Evolutionary conservation across 1,139 yeast species (phyloP), one percentile per base, ranked within the genome.

Genomic region (Yamadazyma buinensis): DNA sequence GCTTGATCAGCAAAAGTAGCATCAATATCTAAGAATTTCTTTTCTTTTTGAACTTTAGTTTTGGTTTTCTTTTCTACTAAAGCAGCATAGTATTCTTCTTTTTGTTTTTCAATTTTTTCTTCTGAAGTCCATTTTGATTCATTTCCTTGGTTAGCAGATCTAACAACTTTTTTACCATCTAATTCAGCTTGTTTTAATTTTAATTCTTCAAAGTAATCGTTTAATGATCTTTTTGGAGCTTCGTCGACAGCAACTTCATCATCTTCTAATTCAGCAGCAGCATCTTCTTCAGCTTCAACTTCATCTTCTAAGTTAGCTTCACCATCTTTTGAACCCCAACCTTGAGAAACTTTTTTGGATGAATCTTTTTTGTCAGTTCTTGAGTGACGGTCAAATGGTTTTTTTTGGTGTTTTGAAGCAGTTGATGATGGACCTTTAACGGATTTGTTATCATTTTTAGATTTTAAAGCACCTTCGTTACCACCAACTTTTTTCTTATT

Each of bases 391-490:
- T 84, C 94, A 48, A 67, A 57, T 57, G 80, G 78, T 59, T 69
- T 75, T 70, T 78, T 80, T 59, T 72, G 64, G 70, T 76, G 84
- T 53, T 74, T 72, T 44, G 74, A 49, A 31, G 72, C 63, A 40
- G 75, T 68, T 30, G 70, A 43, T 31, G 75, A 65, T 59, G 86
- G 80, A 42, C 73, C 82, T 46, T 78, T 70, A 48, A 75, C 76
- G 40, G 74, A 62, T 60, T 67, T 79, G 90, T 90, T 90, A 72
- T 80, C 78, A 58, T 64, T 56, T 73, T 78, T 81, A 77, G 72
- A 79, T 68, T 76, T 84, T 64, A 81, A 68, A 46, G 95, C 95
- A 55, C 87, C 95, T 59, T 88, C 96, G 73, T 87, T 90, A 63
- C 95, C 95, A 51, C 82, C 65, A 40, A 80, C 67, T 62, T 75